Evolutionary conservation across 805 yeast genomes (phyloP), one percentile per base, ranked within the genome.

Genomic region (Monosporozyma unispora): DNA sequence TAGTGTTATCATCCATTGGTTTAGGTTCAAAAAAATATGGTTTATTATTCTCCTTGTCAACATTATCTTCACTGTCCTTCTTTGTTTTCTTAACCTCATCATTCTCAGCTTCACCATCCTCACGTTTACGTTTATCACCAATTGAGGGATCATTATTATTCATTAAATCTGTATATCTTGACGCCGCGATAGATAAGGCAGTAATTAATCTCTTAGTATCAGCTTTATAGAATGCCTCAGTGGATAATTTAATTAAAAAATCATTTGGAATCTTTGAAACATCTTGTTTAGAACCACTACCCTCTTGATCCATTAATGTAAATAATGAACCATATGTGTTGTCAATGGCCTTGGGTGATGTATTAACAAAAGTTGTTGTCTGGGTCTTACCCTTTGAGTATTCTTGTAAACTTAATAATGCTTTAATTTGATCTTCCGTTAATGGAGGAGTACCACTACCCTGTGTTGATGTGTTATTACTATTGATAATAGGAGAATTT

Each of bases 171-270:
- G 73, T 67, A 58, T 84, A 86, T 53, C 97, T 73, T 10, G 82
- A 77, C 14, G 80, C 73, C 5, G 87, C 77, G 39, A 87, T 79
- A n/a, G 79, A 78, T 51, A 89, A 68, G 1, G 87, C 95, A 48
- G 79, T 77, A 14, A 79, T 71, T 23, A 91, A 70, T 51, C 73
- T 76, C 3, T 70, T 70, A 0, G 74, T 68, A 45, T 78, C 76
- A 0, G 79, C 77, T 41, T 75, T 75, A 16, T 74, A 70, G 49
- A 93, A 70, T 0, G 96, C 88, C 78, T 76, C 49, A 78, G 70
- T 14, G 83, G 87, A 75, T 83, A 82, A 43, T 78, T 75, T 21
- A 75, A 60, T 75, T 49, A 89, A 75, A 0, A 84, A 72, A 46
- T 80, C 79, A 21, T 76, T 76, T 4, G 93, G 48, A 7, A 93